Evolutionary conservation across 495 filamentous ascomycete genomes (phyloP), one percentile per base, ranked within the genome.

Genomic region (Daldinia decipiens): DNA sequence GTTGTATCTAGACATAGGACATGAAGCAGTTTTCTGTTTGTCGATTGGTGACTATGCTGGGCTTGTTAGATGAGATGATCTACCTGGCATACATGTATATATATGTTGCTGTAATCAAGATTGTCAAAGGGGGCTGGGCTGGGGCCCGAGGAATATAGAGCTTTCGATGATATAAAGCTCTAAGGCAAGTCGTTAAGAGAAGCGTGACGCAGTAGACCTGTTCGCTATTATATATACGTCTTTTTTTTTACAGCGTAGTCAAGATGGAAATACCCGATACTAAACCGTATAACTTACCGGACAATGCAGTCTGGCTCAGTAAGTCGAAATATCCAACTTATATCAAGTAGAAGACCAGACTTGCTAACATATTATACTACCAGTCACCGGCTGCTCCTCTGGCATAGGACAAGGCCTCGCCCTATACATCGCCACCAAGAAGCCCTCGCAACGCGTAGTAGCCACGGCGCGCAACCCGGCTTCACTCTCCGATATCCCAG

Each of bases 281-380:
- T n/a, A 67, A 81, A 40, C 76, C 73, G 1, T 85, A 85, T 71
- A 68, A 70, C 12, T 78, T 85, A 34, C 83, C 83, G n/a, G 3
- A 72, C n/a, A 78, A 83, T 60, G 83, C 83, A 39, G 79, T 82
- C 72, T 87, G 84, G 84, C 79, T 87, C 66, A 83, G 82, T 84
- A 74, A 76, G 81, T 61, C 40, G 8, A 21, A 47, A 8, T 19
- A 5, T 21, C 19, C 36, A 9, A 47, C 0, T 12, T 9, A 24
- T 17, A 11, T 24, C 19, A 21, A 40, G 5, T 5, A 40, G 6
- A n/a, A 1, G 15, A 24, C 11, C 19, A 47, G 43, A 21, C 2
- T 19, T 47, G 7, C n/a, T 19, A 45, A 45, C 7, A 21, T 32
- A 24, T 54, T 8, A 43, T 13, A 51, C 38, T 11, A 56, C 51